phyloP scores from a whole-genome alignment of 139 green algal species.

The Chlamydomonas sp. region DNA sequence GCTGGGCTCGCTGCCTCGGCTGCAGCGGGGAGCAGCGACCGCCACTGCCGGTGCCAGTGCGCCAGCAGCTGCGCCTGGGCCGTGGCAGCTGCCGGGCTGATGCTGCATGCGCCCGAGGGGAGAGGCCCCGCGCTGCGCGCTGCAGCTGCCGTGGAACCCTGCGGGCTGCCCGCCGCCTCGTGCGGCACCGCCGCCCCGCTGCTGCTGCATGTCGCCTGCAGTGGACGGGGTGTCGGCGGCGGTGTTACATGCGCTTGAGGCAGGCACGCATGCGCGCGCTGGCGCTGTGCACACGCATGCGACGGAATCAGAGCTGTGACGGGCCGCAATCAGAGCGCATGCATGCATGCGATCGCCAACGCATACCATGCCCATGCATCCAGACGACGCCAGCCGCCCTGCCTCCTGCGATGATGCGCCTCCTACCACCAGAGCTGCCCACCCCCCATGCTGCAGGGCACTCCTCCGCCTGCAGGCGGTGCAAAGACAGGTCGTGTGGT shows the following conservation, averaged over 20 bases:
- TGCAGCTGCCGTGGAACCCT: neutral
- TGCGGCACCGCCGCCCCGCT: too few relatives aligned
- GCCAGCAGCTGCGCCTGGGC: neutral
- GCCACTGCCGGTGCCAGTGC: neutral
- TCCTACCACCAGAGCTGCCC: neutral
- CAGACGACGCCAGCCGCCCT: too few relatives aligned
- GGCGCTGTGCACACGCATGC: neutral
- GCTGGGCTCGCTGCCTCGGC: neutral
- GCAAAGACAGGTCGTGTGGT: neutral
- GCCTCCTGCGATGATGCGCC: neutral
- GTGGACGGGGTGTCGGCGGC: neutral
- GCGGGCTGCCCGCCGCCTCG: too few relatives aligned
- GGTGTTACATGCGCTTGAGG: neutral
- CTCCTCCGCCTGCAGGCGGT: neutral
- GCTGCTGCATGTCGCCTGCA: too few relatives aligned
- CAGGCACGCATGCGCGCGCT: neutral
- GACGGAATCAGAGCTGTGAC: neutral
- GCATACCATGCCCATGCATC: too few relatives aligned
- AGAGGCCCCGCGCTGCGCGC: neutral
- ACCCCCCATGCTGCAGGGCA: neutral
- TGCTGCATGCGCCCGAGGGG: neutral
- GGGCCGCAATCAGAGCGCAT: neutral
- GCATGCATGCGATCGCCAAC: too few relatives aligned
- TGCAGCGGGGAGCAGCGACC: neutral
- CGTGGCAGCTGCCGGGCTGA: neutral